phyloP scores from a whole-genome alignment of 345 rosid genomes.

The Arabidopsis suecica region DNA sequence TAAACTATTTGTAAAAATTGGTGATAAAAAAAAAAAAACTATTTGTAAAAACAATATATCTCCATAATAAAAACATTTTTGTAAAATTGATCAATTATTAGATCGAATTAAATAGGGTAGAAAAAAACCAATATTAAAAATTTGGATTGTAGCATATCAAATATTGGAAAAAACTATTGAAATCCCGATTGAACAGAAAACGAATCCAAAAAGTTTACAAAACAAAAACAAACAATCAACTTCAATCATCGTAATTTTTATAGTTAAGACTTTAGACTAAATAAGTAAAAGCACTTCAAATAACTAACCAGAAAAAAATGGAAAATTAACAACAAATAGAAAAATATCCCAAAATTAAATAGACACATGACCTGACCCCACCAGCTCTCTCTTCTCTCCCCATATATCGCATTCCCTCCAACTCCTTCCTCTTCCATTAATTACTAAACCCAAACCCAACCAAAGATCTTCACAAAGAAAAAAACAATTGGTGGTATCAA shows the following conservation, averaged over 20 bases:
- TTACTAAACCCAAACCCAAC: background rate
- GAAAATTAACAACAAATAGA: background rate
- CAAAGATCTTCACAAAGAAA: no score
- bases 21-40: no score
- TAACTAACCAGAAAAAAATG: background rate
- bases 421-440: constrained; percentile 33
- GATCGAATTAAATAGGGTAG: background rate
- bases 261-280: background rate
- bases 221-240: constrained; percentile 8
- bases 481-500: background rate
- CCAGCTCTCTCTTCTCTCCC: constrained; percentile 5
- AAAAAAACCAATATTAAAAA: constrained; percentile 16
- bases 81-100: constrained; percentile 16
- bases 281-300: background rate
- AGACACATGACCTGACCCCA: constrained; percentile 43
- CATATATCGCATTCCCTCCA: constrained; percentile 48
- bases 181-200: constrained; percentile 21
- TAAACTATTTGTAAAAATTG: no score
- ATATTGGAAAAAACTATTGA: constrained; percentile 27
- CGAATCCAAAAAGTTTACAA: constrained; percentile 27
- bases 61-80: background rate
- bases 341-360: background rate
- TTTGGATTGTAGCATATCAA: constrained; percentile 27
- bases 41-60: no score
- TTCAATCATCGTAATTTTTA: background rate